Evolutionary conservation across 176 grass and related monocot genomes (phyloP).

Genomic region (Triticum dicoccoides): DNA sequence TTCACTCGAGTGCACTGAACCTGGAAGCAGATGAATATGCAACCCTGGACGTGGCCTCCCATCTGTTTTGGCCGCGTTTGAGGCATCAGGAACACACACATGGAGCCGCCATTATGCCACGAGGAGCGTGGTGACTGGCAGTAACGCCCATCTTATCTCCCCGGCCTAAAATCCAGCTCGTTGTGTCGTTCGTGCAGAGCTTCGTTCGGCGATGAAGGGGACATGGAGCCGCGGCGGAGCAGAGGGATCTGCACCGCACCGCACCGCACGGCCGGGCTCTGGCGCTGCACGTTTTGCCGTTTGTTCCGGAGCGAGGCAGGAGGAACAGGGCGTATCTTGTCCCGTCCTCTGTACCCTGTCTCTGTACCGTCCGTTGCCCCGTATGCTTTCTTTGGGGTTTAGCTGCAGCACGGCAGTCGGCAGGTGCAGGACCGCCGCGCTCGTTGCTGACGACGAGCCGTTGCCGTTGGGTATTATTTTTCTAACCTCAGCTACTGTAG

Average conservation of each 20-base stretch:
- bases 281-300: constrained; percentile 26
- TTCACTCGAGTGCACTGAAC: constrained; percentile 3
- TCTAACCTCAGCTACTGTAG: constrained; percentile 4
- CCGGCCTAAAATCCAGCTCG: background rate
- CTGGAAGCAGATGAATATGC: constrained; percentile 24
- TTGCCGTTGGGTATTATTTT: constrained; percentile 4
- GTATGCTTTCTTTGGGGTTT: constrained; percentile 11
- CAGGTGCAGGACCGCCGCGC: constrained; percentile 4
- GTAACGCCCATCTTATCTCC: background rate
- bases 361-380: constrained; percentile 16
- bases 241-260: constrained; percentile 2
- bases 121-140: background rate
- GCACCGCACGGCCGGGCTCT: constrained; percentile 13
- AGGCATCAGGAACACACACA: background rate
- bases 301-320: constrained; percentile 34
- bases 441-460: background rate
- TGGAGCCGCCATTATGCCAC: background rate
- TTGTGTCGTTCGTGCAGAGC: background rate
- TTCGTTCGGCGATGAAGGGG: background rate
- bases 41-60: background rate
- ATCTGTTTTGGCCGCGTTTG: background rate
- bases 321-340: constrained; percentile 26
- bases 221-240: background rate
- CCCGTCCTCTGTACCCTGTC: constrained; percentile 11
- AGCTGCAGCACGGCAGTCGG: constrained; percentile 8